Evolutionary conservation across 75 land plant genomes (phyloP).

Genomic region (Pseudotsuga menziesii): DNA sequence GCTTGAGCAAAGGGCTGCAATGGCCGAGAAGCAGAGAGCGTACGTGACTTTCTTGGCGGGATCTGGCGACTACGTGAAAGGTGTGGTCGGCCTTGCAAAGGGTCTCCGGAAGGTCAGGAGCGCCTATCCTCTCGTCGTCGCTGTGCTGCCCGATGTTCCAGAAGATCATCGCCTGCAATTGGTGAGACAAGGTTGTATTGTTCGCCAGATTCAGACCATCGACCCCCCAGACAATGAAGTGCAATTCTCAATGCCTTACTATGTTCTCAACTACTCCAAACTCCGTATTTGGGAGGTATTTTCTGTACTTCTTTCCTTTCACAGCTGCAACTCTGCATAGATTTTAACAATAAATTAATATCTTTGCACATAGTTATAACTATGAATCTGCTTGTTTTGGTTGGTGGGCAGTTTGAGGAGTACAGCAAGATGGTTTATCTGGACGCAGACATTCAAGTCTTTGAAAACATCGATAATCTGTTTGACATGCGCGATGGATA

Average conservation of each 20-base stretch:
- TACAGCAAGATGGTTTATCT: constrained; percentile 49
- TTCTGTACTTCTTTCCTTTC: not conserved
- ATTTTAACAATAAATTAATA: too few species aligned
- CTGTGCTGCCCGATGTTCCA: constrained; percentile 53
- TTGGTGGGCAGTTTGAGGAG: too few species aligned
- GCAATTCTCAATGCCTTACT: constrained; percentile 24
- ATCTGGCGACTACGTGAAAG: constrained; percentile 39
- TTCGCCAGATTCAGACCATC: constrained; percentile 40
- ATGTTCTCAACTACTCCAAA: constrained; percentile 68
- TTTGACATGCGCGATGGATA: constrained; percentile 35
- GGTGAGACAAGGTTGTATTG: constrained; percentile 34
- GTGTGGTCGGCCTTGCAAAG: constrained; percentile 50
- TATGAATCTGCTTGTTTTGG: too few species aligned
- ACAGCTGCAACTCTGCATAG: not conserved
- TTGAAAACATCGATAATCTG: constrained; percentile 53
- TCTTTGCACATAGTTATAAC: too few species aligned
- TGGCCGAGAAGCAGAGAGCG: not conserved
- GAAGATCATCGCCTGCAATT: constrained; percentile 30
- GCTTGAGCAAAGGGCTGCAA: too few species aligned
- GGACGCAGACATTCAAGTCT: constrained; percentile 62
- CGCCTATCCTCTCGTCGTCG: constrained; percentile 39
- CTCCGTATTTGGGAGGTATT: constrained; percentile 60
- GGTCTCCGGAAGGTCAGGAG: constrained; percentile 30
- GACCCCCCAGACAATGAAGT: constrained; percentile 30
- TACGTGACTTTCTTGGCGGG: constrained; percentile 60